Evolutionary conservation across 2,329 filamentous ascomycete genomes (phyloP), one percentile per base, ranked within the genome.

Genomic region (Ceratocystis variospora): DNA sequence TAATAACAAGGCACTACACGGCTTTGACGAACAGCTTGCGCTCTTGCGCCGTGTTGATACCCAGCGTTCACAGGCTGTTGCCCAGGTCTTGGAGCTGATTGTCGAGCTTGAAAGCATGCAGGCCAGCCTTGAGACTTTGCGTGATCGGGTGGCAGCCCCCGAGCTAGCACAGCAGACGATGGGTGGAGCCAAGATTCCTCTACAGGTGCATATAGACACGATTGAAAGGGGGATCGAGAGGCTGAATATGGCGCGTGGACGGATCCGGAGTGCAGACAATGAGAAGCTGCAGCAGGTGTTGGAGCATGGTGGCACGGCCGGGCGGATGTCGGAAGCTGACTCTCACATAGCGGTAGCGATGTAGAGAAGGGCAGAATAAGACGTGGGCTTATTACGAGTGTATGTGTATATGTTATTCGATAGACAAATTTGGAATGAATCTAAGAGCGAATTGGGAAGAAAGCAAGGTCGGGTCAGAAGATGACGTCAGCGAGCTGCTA

Each of bases 61-160:
- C 5, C 89, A 93, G 75, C 81, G 88, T 31, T 80, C 80, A 61
- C 78, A 79, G 4, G 89, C 89, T 0, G 83, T 87, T 65, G 78
- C 77, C 17, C 88, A 90, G 72, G 83, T 95, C n/a, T 81, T 77
- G 17, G 80, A 80, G 1, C 85, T 90, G 0, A 77, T 94, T 17
- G 76, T 90, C 53, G 89, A 90, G 71, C 79, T 94, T 45, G 83
- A 89, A 73, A 83, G 83, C 66, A 93, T 94, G 68, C 82, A 86
- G 70, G 81, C 84, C 1, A 84, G 85, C 57, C 76, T 95, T 12
- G 84, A 86, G 70, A 87, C 90, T 71, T 74, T 95, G 70, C 78
- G 87, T 25, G 87, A 90, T 68, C 78, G 86, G 5, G 87, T 92
- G 8, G 84, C 83, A 0, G 80, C 82, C 66, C 87, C 89, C 0